Base-by-base conservation (phyloP, 352 stramenopile species). In the Globisporangium splendens region DNA sequence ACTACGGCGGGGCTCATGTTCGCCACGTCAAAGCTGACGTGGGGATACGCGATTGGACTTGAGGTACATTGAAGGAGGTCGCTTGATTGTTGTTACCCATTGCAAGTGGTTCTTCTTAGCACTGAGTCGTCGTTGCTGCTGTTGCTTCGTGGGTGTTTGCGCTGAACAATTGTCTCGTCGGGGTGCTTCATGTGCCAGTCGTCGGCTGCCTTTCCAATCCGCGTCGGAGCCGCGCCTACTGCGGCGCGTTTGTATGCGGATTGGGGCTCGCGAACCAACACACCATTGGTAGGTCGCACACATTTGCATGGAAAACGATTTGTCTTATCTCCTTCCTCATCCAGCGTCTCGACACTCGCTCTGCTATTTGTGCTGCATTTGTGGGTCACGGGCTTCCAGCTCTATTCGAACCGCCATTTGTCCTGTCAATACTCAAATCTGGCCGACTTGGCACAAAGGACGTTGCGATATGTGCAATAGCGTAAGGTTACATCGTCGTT, bases 191-290 rank as follows among this genome's bases (percentile, higher is more conserved):
- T 54, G 60, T 93, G 14, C 57, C 71, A 3, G 52, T 95, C 15
- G 46, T 78, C 2, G 79, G 69, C 22, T 62, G 74, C 22, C 73
- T 63, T 22, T 38, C 59, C n/a, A 44, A 58, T 0, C 50, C 66
- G 11, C 60, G 44, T 14, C 53, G 50, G 17, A 41, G 59, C 2
- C 72, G 66, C 44, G 74, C 67, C 0, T 72, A 54, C 13, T 33
- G 73, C 28, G 94, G 91, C 10, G 91, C 93, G 1, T 81, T 97
- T 21, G 35, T 97, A 3, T 95, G 76, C 54, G 95, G 95, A 17
- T 68, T 98, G 13, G 89, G 86, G 15, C 70, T 98, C 13, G 81
- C 79, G 47, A 98, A 98, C 66, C 95, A 98, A 70, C 95, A 98
- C 63, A 98, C 93, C 0, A 88, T 92, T 3, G 63, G 73, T 81